Percentiles rank a stretch among this genome's conserved stretches.
Conservation (phyloP, 139 green algal genomes). For the Spirogloea muscicola region DNA sequence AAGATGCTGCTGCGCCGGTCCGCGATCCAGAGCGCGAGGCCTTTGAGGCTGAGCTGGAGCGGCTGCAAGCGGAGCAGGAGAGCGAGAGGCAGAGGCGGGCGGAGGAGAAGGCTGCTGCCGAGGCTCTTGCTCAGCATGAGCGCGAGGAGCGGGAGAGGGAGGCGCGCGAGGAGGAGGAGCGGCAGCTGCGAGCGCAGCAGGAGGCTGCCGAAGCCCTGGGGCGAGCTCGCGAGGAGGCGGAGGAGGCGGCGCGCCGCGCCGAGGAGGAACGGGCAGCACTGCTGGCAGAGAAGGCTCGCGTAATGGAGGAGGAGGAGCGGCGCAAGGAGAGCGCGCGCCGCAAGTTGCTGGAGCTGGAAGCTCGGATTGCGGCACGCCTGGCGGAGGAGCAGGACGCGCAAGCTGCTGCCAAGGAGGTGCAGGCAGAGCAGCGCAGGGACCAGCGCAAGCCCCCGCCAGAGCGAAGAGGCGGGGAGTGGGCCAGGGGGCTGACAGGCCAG, state of each 20-base stretch:
- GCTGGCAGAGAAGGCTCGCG: constrained; percentile 29
- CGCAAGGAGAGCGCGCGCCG: constrained; percentile 35
- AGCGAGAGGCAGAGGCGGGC: constrained; percentile 31
- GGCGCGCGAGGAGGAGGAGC: constrained; percentile 36
- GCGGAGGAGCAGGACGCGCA: too few species aligned
- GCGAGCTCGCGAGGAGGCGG: constrained; percentile 13
- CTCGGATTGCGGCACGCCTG: constrained; percentile 25
- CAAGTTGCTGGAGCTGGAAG: constrained; percentile 42
- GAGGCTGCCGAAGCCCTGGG: neutral
- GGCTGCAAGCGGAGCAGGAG: constrained; percentile 38
- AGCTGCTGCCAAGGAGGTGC: too few species aligned
- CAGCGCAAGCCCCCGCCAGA: too few species aligned
- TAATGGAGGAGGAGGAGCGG: constrained; percentile 33
- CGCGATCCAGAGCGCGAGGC: constrained; percentile 34
- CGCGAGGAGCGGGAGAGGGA: constrained; percentile 34
- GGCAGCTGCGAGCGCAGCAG: neutral
- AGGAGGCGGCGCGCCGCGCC: neutral
- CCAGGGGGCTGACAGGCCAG: too few species aligned
- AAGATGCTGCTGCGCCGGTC: constrained; percentile 1
- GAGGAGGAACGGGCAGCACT: constrained; percentile 32
- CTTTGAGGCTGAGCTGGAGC: constrained; percentile 47
- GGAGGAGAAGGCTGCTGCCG: constrained; percentile 13
- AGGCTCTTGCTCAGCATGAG: constrained; percentile 18
- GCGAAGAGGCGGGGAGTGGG: too few species aligned
- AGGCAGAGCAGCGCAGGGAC: too few species aligned